phyloP scores from a whole-genome alignment of 2,329 filamentous ascomycete genomes.

The Mycosphaerella arachidis region DNA sequence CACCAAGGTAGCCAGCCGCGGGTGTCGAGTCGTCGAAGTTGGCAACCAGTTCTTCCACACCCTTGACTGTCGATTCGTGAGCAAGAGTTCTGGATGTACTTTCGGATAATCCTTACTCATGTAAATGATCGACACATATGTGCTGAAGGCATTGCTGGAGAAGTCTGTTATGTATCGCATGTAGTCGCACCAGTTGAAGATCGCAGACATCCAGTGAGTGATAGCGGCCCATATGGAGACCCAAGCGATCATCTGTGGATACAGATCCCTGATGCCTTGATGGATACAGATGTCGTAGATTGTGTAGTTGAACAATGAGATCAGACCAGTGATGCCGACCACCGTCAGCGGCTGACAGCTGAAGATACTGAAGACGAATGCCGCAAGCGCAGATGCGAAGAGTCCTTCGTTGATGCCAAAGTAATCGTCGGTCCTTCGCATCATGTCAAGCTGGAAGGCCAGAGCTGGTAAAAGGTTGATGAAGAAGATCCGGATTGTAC shows the following conservation, averaged over 20 bases:
- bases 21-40: conserved; percentile 43
- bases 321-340: conserved; percentile 54
- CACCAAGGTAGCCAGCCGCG: conserved; percentile 46
- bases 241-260: conserved; percentile 54
- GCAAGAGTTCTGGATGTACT: neutral
- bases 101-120: conserved; percentile 34
- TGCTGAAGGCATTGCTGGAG: conserved; percentile 50
- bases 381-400: conserved; percentile 52
- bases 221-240: conserved; percentile 55
- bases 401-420: conserved; percentile 56
- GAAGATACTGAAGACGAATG: conserved; percentile 51
- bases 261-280: conserved; percentile 46
- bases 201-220: conserved; percentile 53
- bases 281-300: conserved; percentile 53
- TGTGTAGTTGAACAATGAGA: conserved; percentile 55
- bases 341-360: conserved; percentile 53
- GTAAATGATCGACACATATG: conserved; percentile 56
- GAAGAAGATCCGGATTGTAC: conserved; percentile 56
- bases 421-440: conserved; percentile 49
- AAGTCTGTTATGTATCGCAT: conserved; percentile 58
- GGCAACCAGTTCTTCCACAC: conserved; percentile 53
- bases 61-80: conserved; percentile 42
- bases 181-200: conserved; percentile 53
- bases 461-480: conserved; percentile 56
- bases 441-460: conserved; percentile 57